Base-by-base conservation (phyloP, 1,139 yeast genomes). In the Pichia sp. region DNA sequence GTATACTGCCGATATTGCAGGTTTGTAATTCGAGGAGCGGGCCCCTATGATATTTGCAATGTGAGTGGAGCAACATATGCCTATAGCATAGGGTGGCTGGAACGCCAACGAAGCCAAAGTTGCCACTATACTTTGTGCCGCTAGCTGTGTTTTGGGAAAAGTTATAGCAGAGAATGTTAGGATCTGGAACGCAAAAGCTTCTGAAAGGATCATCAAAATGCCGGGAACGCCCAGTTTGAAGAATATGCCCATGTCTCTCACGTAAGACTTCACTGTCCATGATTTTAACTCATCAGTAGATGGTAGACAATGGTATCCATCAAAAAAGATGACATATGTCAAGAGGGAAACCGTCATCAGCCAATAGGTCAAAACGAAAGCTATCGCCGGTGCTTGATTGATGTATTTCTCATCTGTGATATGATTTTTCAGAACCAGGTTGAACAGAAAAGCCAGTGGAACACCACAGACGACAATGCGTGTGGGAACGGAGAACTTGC, bases 21-120 rank as follows among this genome's bases (percentile, higher is more conserved):
- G 70, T 16, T 80, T 70, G 59, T 86, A 80, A 52, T 79, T 80
- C 25, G 40, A 28, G 7, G 65, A 61, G 34, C 51, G 52, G 0
- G 90, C 95, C 6, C 96, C 96, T 50, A 90, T 80, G 58, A 86
- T 85, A 66, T 87, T 88, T 34, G 96, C 96, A 43, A 89, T 83
- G 67, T 96, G 76, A 0, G 96, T 89, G 0, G 95, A 82, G 2
- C 90, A 76, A 2, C 95, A 93, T 43, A 89, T 87, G 36, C 95
- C 85, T 5, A 87, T 82, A 0, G 96, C 88, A 71, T 88, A 90
- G 8, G 96, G 96, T 16, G 87, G 75, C 82, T 88, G 90, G 63
- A 87, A 90, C 1, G 90, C 75, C 47, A 90, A 73, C 3, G 93
- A 84, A 0, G 95, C 89, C 51, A 87, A 74, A 2, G 95, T 84